These are phyloP conservation scores for Schizonepeta tenuifolia DNA, from an alignment of 257 asterid species.

Conservation along the genomic window DNA sequence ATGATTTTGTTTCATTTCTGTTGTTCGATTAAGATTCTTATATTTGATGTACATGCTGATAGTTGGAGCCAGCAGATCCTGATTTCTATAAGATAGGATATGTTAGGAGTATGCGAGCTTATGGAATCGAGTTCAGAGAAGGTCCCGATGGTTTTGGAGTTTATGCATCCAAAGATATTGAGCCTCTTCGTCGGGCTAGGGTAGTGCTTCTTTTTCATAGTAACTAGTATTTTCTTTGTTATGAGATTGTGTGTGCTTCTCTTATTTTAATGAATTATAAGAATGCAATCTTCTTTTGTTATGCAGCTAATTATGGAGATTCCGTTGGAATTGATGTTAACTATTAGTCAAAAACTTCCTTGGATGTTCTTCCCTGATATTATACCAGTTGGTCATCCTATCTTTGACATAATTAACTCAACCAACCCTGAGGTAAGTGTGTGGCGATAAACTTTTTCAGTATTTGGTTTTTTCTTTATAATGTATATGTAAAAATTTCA, in stretches of 20 bases:
- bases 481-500: no score
- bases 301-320: slow-evolving; percentile 95
- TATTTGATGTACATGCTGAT: slow-evolving; percentile 23
- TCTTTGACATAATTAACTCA: slow-evolving; percentile 91
- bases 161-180: slow-evolving; percentile 89
- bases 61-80: slow-evolving; percentile 95
- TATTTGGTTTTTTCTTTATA: slow-evolving; percentile 15
- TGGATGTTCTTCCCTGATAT: slow-evolving; percentile 99
- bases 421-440: slow-evolving; percentile 87
- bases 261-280: neutral
- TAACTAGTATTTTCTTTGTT: neutral
- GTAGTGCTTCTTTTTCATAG: slow-evolving; percentile 40
- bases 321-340: slow-evolving; percentile 93
- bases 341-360: slow-evolving; percentile 89
- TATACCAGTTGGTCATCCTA: slow-evolving; percentile 94
- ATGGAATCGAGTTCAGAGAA: slow-evolving; percentile 93
- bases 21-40: slow-evolving; percentile 24
- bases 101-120: slow-evolving; percentile 87
- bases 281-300: slow-evolving; percentile 29
- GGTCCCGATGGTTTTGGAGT: slow-evolving; percentile 98
- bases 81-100: slow-evolving; percentile 96
- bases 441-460: slow-evolving; percentile 20
- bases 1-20: neutral
- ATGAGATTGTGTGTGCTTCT: neutral
- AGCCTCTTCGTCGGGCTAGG: slow-evolving; percentile 98